Conservation (phyloP, 257 asterid species). For the Gynochthodes officinalis region DNA sequence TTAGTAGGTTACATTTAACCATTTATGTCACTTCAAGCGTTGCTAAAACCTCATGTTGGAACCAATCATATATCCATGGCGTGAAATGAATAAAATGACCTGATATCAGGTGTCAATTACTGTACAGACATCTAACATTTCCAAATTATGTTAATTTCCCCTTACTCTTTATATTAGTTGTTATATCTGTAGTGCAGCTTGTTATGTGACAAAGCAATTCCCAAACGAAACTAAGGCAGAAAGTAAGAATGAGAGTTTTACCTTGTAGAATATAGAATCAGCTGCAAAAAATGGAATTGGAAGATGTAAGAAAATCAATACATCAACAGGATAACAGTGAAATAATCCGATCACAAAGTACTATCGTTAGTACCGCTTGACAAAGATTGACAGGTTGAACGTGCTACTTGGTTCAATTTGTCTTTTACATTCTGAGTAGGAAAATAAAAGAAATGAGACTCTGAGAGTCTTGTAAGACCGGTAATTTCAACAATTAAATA, state of each 20-base stretch:
- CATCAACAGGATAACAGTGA: not conserved
- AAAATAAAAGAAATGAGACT: not conserved
- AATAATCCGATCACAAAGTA: constrained; percentile 1
- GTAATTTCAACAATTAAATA: not conserved
- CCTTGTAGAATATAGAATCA: constrained; percentile 81
- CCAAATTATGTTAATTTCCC: not conserved
- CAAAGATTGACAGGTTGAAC: constrained; percentile 49
- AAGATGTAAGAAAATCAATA: constrained; percentile 11
- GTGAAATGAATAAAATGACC: not conserved
- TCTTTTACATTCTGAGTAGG: constrained; percentile 69
- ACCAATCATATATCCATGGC: not conserved
- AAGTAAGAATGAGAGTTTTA: constrained; percentile 17
- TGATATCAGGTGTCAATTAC: not conserved
- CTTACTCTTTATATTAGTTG: not conserved
- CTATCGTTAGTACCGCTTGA: constrained; percentile 44
- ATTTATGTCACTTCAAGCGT: not conserved
- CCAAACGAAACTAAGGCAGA: not conserved
- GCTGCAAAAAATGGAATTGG: constrained; percentile 42
- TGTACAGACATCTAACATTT: not conserved
- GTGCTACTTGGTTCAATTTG: constrained; percentile 70
- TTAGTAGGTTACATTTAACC: not conserved
- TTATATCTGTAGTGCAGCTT: not conserved
- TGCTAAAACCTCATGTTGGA: not conserved
- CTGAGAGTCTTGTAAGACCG: not conserved
- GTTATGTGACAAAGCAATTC: not conserved